phyloP scores from a whole-genome alignment of 805 yeast genomes.

The Saturnispora sanitii region DNA sequence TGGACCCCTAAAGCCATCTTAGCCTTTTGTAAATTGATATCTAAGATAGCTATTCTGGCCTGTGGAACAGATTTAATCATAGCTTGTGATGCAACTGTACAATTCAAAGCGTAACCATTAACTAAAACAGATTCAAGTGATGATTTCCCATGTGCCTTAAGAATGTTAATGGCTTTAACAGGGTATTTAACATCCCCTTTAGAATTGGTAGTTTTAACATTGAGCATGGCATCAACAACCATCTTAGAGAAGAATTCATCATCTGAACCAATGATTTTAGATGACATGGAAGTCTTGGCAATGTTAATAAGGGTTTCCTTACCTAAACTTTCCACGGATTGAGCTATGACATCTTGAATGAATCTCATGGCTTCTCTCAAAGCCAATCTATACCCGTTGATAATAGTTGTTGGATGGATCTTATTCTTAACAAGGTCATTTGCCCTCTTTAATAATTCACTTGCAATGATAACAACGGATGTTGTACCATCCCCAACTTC shows the following conservation, averaged over 20 bases:
- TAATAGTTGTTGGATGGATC: constrained; percentile 96
- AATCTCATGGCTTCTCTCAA: constrained; percentile 82
- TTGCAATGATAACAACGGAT: constrained; percentile 90
- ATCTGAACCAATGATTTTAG: constrained; percentile 91
- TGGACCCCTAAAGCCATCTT: constrained; percentile 98
- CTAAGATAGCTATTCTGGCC: constrained; percentile 82
- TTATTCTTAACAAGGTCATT: constrained; percentile 87
- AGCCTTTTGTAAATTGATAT: constrained; percentile 89
- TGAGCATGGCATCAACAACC: constrained; percentile 92
- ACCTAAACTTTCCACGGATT: constrained; percentile 68
- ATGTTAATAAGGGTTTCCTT: constrained; percentile 80
- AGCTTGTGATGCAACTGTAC: constrained; percentile 96
- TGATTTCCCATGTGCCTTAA: constrained; percentile 95
- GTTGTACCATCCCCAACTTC: constrained; percentile 94
- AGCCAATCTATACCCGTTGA: constrained; percentile 92
- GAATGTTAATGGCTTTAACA: constrained; percentile 89
- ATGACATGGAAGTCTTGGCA: constrained; percentile 95
- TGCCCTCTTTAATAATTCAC: constrained; percentile 86
- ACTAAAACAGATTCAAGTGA: constrained; percentile 78
- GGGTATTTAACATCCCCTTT: constrained; percentile 91
- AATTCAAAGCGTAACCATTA: constrained; percentile 91
- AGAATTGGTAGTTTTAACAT: constrained; percentile 81
- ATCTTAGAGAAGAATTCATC: constrained; percentile 79
- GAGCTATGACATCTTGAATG: constrained; percentile 75
- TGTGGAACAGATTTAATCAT: constrained; percentile 65